Evolutionary conservation across 2,329 filamentous ascomycete genomes (phyloP).

Genomic region (Ophiostoma ips): DNA sequence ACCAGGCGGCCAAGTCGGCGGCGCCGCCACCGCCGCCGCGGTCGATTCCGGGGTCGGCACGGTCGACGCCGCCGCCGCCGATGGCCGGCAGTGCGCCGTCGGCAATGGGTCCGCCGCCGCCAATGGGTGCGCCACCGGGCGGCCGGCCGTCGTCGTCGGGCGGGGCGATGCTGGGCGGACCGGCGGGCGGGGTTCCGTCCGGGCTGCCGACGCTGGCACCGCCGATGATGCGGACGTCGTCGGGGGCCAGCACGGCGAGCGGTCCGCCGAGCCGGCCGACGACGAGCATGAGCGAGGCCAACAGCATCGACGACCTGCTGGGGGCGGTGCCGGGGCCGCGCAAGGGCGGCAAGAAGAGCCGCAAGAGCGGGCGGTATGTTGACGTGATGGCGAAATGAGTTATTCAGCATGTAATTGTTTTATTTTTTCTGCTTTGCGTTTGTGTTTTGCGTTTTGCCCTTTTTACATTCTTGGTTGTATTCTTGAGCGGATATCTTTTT

Average conservation of each 20-base stretch:
- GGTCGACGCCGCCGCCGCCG: constrained; percentile 42
- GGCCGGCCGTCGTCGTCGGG: constrained; percentile 16
- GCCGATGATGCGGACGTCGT: constrained; percentile 27
- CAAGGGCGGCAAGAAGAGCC: constrained; percentile 54
- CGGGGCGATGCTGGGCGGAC: neutral
- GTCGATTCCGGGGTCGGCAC: constrained; percentile 34
- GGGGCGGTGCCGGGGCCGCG: constrained; percentile 56
- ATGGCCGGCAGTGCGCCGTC: constrained; percentile 15
- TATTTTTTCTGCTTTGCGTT: neutral
- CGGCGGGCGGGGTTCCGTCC: too few relatives aligned
- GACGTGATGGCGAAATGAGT: constrained; percentile 76
- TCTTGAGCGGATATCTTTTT: neutral
- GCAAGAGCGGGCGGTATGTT: constrained; percentile 80
- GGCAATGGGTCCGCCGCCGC: constrained; percentile 9
- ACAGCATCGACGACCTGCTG: constrained; percentile 84
- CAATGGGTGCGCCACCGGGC: constrained; percentile 23
- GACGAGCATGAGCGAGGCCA: constrained; percentile 82
- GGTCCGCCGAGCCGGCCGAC: constrained; percentile 54
- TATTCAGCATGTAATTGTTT: neutral
- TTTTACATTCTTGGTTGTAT: neutral
- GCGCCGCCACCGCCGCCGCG: constrained; percentile 80
- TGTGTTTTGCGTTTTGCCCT: neutral
- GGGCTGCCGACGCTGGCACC: constrained; percentile 6
- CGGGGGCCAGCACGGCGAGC: constrained; percentile 28
- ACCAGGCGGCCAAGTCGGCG: constrained; percentile 49